Base-by-base conservation (phyloP, 495 filamentous ascomycete species). In the Antarctomyces pellizariae region DNA sequence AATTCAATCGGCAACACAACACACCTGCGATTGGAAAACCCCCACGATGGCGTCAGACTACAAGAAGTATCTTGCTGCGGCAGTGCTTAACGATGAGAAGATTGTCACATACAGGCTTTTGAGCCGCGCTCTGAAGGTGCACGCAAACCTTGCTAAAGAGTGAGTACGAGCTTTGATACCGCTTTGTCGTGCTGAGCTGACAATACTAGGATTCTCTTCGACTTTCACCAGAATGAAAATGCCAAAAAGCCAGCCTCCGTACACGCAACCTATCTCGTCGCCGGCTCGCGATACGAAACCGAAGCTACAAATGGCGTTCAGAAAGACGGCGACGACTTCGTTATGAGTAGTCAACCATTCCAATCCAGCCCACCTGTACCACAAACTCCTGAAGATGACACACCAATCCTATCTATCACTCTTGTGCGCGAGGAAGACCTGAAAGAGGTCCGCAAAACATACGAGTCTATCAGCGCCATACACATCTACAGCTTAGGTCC, bases 401-500 rank as follows among this genome's bases (percentile, higher is more conserved):
- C 48, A 4, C 45, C 56, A 3, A 47, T 59, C 2, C 63, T 54
- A 13, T 62, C 63, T 1, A 59, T 93, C 22, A 52, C 70, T n/a
- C 48, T 97, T 11, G 68, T 69, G 1, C 59, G 57, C n/a, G 76
- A 93, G 41, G 77, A 90, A 31, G 63, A 75, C 25, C 48, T 97
- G 6, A 62, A 78, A 90, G 79, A 66, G 45, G 52, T 59, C 1
- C 71, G 79, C 32, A 44, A 53, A 9, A 61, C 64, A 8, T 90
- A 79, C 32, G 55, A 71, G 19, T 54, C 64, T 13, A 65, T 91
- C 30, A 56, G 54, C 0, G 75, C 72, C 2, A 69, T 91, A 29
- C 78, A 92, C 41, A 50, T 95, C 25, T 95, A 95, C 48, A 91
- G 80, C 42, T 36, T 95, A 21, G 72, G 72, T 18, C 63, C 75